phyloP scores from a whole-genome alignment of 176 grass and related monocot species.

The Canna indica region DNA sequence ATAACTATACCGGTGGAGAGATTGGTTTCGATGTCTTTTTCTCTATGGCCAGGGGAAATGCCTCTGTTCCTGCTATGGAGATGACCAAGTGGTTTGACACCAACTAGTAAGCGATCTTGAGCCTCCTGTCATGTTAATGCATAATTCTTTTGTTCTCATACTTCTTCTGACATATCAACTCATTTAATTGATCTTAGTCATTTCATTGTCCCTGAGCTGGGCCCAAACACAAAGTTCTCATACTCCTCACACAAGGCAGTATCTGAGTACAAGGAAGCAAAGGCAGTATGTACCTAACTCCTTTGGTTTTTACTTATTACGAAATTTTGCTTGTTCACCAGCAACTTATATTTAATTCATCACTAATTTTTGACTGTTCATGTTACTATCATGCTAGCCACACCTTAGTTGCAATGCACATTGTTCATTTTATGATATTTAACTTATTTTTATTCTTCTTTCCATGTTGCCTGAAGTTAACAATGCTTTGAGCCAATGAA shows the following conservation, averaged over 20 bases:
- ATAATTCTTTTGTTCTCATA: background rate
- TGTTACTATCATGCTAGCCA: background rate
- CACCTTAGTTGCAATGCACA: background rate
- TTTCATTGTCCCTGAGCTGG: conserved; percentile 15
- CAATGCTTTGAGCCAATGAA: no score
- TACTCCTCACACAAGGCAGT: conserved; percentile 14
- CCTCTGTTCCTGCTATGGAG: conserved; percentile 87
- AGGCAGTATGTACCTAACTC: background rate
- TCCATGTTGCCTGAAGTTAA: no score
- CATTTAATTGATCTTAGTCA: background rate
- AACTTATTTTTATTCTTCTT: background rate
- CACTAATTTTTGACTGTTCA: background rate
- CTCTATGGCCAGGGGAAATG: conserved; percentile 94
- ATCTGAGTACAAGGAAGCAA: conserved; percentile 15
- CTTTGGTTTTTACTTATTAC: background rate
- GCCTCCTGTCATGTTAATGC: background rate
- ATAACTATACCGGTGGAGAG: conserved; percentile 68
- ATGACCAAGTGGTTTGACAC: conserved; percentile 99
- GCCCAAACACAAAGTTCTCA: conserved; percentile 8
- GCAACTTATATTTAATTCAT: background rate
- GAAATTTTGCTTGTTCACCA: background rate
- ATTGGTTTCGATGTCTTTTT: conserved; percentile 75
- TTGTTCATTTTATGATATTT: background rate
- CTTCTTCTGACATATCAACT: background rate
- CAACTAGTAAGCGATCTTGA: conserved; percentile 65